Evolutionary conservation across 2,329 filamentous ascomycete species (phyloP).

Genomic region (Aspergillus caelatus): DNA sequence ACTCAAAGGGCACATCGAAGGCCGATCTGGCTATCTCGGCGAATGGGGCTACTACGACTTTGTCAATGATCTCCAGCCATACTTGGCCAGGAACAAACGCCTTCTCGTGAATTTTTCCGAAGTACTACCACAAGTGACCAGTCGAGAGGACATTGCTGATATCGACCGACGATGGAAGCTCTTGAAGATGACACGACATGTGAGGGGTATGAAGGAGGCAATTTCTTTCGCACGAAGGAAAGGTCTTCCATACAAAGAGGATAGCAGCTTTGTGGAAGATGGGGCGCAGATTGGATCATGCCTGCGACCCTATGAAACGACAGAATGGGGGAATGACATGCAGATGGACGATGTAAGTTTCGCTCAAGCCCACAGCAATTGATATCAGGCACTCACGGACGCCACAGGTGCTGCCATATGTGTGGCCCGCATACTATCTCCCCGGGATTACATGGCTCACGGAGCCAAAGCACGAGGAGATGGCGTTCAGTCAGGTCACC

Average conservation of each 20-base stretch:
- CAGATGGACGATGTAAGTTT: not conserved
- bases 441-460: conserved; percentile 27
- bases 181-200: not conserved
- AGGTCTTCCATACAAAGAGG: not conserved
- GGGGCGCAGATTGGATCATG: not conserved
- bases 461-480: conserved; percentile 22
- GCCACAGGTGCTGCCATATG: conserved; percentile 2
- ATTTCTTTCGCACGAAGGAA: not conserved
- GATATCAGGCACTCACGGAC: not conserved
- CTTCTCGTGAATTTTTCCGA: not conserved
- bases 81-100: not conserved
- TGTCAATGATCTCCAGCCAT: not conserved
- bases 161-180: not conserved
- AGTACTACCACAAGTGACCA: not conserved
- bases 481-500: conserved; percentile 23
- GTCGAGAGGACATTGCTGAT: not conserved
- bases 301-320: not conserved
- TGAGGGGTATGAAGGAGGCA: not conserved
- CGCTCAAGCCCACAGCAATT: not conserved
- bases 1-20: not conserved
- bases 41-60: not conserved
- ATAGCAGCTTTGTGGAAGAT: not conserved
- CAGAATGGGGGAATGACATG: not conserved
- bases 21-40: not conserved
- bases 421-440: conserved; percentile 17